Evolutionary conservation across 2,329 filamentous ascomycete genomes (phyloP).

Genomic region (Botryosphaeria agaves): DNA sequence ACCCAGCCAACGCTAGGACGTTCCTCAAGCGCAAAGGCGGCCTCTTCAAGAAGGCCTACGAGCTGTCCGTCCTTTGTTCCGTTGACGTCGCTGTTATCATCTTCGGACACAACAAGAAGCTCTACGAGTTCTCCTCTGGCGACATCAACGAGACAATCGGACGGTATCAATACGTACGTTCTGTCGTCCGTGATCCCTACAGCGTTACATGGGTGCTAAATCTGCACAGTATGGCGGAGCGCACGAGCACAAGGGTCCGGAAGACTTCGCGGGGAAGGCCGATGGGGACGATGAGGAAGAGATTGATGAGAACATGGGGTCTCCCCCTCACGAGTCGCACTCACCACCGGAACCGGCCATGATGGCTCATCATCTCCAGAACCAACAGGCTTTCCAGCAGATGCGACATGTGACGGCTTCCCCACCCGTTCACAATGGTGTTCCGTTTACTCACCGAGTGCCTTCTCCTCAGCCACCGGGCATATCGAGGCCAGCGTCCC

Average conservation of each 20-base stretch:
- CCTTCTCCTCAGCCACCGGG: conserved; percentile 68
- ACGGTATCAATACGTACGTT: conserved; percentile 76
- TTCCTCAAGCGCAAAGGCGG: conserved; percentile 98
- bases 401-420: conserved; percentile 71
- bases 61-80: conserved; percentile 92
- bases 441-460: conserved; percentile 52
- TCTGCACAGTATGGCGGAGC: conserved; percentile 85
- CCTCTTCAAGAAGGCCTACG: conserved; percentile 98
- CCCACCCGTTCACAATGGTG: conserved; percentile 68
- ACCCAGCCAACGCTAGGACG: conserved; percentile 56
- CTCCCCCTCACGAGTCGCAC: conserved; percentile 51
- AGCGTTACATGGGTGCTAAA: conserved; percentile 4
- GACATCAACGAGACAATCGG: conserved; percentile 85
- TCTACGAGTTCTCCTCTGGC: conserved; percentile 91
- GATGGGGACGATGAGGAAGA: conserved; percentile 66
- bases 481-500: conserved; percentile 60
- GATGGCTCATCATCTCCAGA: conserved; percentile 26
- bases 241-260: conserved; percentile 91
- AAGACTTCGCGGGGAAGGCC: conserved; percentile 70
- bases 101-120: conserved; percentile 96
- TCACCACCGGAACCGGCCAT: conserved; percentile 45
- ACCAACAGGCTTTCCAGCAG: conserved; percentile 53
- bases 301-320: conserved; percentile 58
- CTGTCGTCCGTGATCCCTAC: no score
- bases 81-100: conserved; percentile 98